Percentiles rank a stretch among this genome's conserved stretches.
Conservation (phyloP, 169 alveolate species). For the Theileria parva region DNA sequence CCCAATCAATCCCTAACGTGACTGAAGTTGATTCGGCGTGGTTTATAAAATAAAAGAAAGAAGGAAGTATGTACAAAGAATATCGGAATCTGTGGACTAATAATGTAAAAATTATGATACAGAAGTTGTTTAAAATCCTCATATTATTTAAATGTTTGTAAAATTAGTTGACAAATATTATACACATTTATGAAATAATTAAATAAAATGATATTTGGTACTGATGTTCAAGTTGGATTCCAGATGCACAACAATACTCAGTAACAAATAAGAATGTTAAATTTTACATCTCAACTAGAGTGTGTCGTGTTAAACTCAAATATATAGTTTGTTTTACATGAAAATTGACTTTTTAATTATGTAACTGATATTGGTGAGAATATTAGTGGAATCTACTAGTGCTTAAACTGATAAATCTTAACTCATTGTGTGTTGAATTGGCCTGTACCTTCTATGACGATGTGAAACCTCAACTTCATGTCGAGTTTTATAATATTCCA, state of each 20-base stretch:
- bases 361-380: neutral
- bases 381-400: neutral
- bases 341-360: neutral
- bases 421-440: slow-evolving; percentile 11
- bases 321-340: too few relatives aligned
- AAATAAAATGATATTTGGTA: neutral
- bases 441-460: slow-evolving; percentile 59
- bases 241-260: slow-evolving; percentile 2
- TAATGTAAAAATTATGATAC: neutral
- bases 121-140: slow-evolving; percentile 3
- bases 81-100: neutral
- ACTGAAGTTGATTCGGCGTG: slow-evolving; percentile 20
- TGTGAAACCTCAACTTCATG: slow-evolving; percentile 23
- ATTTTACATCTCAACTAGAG: neutral
- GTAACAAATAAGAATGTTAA: neutral
- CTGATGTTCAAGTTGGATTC: neutral
- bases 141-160: neutral
- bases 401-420: neutral
- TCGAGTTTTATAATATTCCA: slow-evolving; percentile 18
- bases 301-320: neutral
- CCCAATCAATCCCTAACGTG: slow-evolving; percentile 76
- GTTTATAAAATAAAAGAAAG: neutral
- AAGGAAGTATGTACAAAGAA: neutral
- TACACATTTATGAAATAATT: neutral
- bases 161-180: slow-evolving; percentile 4